Base-by-base conservation (phyloP, 805 yeast genomes). In the Barnettozyma sucrosica region DNA sequence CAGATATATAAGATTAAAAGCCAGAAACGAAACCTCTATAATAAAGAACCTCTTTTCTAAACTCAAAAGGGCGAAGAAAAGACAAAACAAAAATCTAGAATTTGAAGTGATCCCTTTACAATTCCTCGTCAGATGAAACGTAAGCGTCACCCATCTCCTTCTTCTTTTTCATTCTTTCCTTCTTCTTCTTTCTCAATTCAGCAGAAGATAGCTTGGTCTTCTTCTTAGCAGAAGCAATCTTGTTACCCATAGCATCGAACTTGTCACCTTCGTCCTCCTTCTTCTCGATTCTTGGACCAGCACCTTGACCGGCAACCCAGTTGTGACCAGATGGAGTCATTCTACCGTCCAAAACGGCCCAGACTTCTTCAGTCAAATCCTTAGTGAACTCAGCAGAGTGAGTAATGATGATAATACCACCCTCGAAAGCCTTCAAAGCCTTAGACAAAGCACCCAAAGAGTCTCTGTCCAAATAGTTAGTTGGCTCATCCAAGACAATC, bases 101-200 rank as follows among this genome's bases (percentile, higher is more conserved):
- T 7, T 20, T 34, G 33, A 30, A 21, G 30, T 23, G 16, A n/a
- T 23, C 13, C 11, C 18, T 62, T 78, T 83, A 85, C 59, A 81
- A 76, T 64, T 84, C 93, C 50, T 92, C 99, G 64, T 90, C 97
- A 65, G 96, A 93, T 57, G 98, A 92, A 63, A 89, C 97, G 74
- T 93, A 95, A 74, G 93, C 98, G 71, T 93, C 99, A 81, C 98
- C 98, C 71, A 90, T 75, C 75, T 85, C 96, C 95, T 93, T 93
- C 97, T 92, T 93, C 95, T 92, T 93, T 86, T 86, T 89, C 98
- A 93, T 90, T 85, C 99, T 89, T 80, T 93, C 99, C 96, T 93
- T 93, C 97, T 93, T 93, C 97, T 93, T 93, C 97, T 93, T 93
- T 85, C 99, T 89, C 74, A 92, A 80, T 77, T 93, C 99, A 61